phyloP scores from a whole-genome alignment of 257 asterid genomes.

The Capsicum pubescens region DNA sequence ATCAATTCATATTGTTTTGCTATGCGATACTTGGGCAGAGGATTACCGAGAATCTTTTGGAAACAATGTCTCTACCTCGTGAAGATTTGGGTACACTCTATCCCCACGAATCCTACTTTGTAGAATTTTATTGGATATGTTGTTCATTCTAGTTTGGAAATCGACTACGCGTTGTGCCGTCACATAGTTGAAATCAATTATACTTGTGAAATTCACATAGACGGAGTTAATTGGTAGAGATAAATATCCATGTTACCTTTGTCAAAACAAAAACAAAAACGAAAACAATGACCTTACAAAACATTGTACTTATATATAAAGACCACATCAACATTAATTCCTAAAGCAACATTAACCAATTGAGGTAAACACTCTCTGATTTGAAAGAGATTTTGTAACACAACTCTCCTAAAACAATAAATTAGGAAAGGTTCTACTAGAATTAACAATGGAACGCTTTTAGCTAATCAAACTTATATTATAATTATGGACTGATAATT shows the following conservation, averaged over 20 bases:
- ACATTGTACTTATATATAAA: no score
- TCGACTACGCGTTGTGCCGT: no score
- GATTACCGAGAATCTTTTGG: neutral
- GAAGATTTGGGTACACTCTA: neutral
- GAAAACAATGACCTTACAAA: neutral
- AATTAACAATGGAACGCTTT: no score
- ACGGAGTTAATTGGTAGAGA: neutral
- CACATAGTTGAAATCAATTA: no score
- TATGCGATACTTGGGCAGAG: neutral
- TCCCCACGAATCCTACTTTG: neutral
- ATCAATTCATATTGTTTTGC: neutral
- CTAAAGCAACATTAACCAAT: no score
- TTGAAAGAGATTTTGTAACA: no score
- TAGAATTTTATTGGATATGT: no score
- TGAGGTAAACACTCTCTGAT: no score
- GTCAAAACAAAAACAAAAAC: neutral
- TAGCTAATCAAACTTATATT: no score
- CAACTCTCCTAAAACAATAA: no score
- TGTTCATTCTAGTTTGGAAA: neutral
- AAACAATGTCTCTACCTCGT: neutral
- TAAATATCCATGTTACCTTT: neutral
- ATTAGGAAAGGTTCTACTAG: no score
- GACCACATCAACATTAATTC: neutral
- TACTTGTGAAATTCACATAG: neutral
- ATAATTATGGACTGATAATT: no score